Conservation (phyloP, 2,329 filamentous ascomycete species). For the Aspergillus sp. region DNA sequence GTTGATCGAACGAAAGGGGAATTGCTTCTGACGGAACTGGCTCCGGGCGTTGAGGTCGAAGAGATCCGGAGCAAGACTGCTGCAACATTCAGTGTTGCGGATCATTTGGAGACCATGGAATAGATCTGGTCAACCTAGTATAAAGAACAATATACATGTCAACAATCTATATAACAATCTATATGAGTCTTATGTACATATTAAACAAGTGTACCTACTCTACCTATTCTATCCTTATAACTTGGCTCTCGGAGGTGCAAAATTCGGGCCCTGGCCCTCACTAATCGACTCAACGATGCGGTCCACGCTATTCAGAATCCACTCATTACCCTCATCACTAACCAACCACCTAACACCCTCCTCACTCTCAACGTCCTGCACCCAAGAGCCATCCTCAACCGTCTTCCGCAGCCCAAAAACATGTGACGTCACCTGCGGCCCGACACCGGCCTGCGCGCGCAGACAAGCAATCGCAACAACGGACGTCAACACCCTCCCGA, state of each 20-base stretch:
- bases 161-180: background rate
- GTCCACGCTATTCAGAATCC: conserved; percentile 57
- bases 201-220: background rate
- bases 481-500: conserved; percentile 64
- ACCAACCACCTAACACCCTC: conserved; percentile 54
- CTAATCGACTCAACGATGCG: conserved; percentile 47
- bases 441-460: conserved; percentile 71
- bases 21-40: conserved; percentile 55
- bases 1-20: conserved; percentile 55
- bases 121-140: conserved; percentile 7
- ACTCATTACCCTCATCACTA: conserved; percentile 56
- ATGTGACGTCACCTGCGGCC: conserved; percentile 72
- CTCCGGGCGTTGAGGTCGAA: conserved; percentile 59
- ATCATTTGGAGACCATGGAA: conserved; percentile 48
- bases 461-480: conserved; percentile 67
- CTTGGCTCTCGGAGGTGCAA: conserved; percentile 43
- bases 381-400: conserved; percentile 56
- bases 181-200: background rate
- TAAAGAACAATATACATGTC: background rate
- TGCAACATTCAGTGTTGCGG: conserved; percentile 56
- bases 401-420: conserved; percentile 73
- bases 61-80: conserved; percentile 63
- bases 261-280: conserved; percentile 44
- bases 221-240: conserved; percentile 12
- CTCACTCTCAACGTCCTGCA: conserved; percentile 43